These are phyloP conservation scores for Sporothrix dimorphospora DNA, from an alignment of 2,329 filamentous ascomycete species.

Conservation along the genomic window DNA sequence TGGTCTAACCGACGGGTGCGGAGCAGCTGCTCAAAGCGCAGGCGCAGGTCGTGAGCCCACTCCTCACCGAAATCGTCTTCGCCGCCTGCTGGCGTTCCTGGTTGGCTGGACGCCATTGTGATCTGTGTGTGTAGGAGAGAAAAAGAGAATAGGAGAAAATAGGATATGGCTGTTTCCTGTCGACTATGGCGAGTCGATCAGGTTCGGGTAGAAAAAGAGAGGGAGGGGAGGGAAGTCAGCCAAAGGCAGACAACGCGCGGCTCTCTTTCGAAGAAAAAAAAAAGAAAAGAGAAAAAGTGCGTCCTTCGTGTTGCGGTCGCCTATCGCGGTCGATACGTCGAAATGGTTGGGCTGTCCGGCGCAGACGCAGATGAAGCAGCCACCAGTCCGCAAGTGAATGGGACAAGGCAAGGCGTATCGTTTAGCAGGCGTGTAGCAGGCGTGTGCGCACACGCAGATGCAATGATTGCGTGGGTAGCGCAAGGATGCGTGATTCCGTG, in stretches of 20 bases:
- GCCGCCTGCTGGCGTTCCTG: conserved; percentile 33
- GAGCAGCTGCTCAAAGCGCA: conserved; percentile 84
- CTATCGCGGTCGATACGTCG: background rate
- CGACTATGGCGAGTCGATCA: conserved; percentile 20
- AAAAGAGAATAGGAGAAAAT: background rate
- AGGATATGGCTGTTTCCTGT: background rate
- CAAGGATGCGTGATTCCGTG: conserved; percentile 22
- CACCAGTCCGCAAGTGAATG: conserved; percentile 15
- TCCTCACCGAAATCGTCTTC: conserved; percentile 64
- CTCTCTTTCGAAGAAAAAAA: background rate
- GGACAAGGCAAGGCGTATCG: no score
- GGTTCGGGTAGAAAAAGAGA: background rate
- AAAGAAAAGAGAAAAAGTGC: no score
- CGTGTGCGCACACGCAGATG: conserved; percentile 15
- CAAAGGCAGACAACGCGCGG: conserved; percentile 6
- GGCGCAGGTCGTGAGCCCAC: conserved; percentile 77
- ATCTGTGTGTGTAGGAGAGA: background rate
- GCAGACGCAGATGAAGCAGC: background rate
- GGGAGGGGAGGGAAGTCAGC: background rate
- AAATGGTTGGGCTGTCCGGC: background rate
- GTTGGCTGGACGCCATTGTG: conserved; percentile 39
- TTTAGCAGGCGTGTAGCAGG: no score
- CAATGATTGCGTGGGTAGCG: conserved; percentile 19
- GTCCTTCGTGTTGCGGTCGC: background rate
- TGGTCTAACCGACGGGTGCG: conserved; percentile 87